Evolutionary conservation across 2,329 filamentous ascomycete species (phyloP), one percentile per base, ranked within the genome.

Genomic region (Botrytis fragariae): DNA sequence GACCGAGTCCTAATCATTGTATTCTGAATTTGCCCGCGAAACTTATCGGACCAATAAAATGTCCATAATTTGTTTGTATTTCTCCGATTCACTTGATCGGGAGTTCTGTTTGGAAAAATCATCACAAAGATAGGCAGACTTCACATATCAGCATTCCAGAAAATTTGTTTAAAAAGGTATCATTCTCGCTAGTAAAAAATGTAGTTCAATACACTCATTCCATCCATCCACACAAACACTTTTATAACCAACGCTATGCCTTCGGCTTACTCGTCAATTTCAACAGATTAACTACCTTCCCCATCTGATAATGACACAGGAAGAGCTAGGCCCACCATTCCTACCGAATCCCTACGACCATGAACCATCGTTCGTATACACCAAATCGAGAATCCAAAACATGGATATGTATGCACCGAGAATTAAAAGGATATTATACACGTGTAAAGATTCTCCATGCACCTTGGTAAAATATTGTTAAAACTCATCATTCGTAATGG

Each of bases 391-490:
- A 72, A 65, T 54, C 60, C 69, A 65, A 72, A 72, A 72, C 16
- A 54, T 44, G 45, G 45, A 44, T 72, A 72, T 72, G 25, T 72
- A 72, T 72, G 25, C 37, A 72, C 35, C 69, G 69, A 72, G 37
- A 65, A 72, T 54, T 22, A 25, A 69, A 72, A 69, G 48, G 48
- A 69, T 72, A 72, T 72, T 69, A 72, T 72, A 72, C 70, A 74
- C 51, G 29, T 42, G 14, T 74, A 32, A 64, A 60, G 35, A 61
- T 68, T 69, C 65, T 61, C 62, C 51, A 72, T 68, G 42, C 54
- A 60, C 20, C 44, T 69, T 59, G 51, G 42, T 12, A 71, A 65
- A 54, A 65, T 54, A 67, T 69, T 68, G 39, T 51, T 54, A 54
- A 71, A 65, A 65, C 54, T 72, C 69, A 72, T 72, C 69, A 72